Percentiles rank a stretch among this genome's conserved stretches.
Evolutionary conservation across 2,329 filamentous ascomycete species (phyloP).

Genomic region (Magnaporthiopsis incrustans): DNA sequence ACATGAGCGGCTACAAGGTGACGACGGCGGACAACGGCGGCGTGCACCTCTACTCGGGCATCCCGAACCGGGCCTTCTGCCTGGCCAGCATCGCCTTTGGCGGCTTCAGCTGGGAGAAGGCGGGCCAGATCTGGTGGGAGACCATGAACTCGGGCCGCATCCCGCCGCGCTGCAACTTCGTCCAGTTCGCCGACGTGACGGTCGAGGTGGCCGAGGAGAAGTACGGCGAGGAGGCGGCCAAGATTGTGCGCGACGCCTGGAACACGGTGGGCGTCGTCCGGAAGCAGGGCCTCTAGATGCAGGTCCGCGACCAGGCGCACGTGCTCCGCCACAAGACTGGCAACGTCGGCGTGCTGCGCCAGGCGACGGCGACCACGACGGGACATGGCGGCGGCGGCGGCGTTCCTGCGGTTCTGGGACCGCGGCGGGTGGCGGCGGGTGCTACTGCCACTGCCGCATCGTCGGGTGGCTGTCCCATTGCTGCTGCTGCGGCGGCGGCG

Average conservation of each 20-base stretch:
- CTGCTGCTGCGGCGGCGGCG: too few species aligned
- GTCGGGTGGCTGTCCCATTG: neutral
- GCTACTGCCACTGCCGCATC: neutral
- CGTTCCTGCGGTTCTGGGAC: neutral
- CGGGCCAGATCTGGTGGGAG: constrained; percentile 45
- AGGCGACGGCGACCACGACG: too few species aligned
- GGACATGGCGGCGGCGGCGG: too few species aligned
- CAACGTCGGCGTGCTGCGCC: too few species aligned
- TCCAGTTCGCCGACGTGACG: constrained; percentile 41
- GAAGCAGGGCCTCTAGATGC: constrained; percentile 7
- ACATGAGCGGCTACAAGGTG: constrained; percentile 34
- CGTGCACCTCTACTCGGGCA: constrained; percentile 48
- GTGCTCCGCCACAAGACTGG: neutral
- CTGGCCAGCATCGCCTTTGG: constrained; percentile 38
- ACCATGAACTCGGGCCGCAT: constrained; percentile 36
- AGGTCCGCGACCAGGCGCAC: neutral
- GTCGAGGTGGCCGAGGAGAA: constrained; percentile 35
- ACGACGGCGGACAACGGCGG: constrained; percentile 41
- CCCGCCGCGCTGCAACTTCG: constrained; percentile 32
- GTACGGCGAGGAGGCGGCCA: constrained; percentile 33
- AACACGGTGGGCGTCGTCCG: constrained; percentile 35
- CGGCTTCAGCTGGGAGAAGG: constrained; percentile 46
- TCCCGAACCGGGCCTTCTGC: constrained; percentile 51
- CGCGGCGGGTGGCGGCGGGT: neutral
- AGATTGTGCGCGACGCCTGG: constrained; percentile 38